A percentile compares a stretch with the other conserved stretches of the same genome.
These are phyloP conservation scores for Yueomyces sinensis DNA, from an alignment of 805 yeast species.

Conservation along the genomic window DNA sequence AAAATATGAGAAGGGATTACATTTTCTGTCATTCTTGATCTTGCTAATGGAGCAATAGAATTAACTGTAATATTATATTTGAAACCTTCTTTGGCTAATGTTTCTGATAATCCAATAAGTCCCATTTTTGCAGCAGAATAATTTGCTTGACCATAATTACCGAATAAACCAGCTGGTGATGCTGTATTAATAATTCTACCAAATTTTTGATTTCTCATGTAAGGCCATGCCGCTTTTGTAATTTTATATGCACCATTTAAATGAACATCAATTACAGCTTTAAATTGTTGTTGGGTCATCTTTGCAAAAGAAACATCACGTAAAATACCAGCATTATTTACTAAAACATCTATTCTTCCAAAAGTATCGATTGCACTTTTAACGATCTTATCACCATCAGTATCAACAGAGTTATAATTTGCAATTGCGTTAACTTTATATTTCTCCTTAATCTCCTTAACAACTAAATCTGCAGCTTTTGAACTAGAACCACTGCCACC, in stretches of 20 bases:
- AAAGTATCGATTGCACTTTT: constrained; percentile 75
- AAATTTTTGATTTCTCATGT: constrained; percentile 67
- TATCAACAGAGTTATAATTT: constrained; percentile 79
- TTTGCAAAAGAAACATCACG: constrained; percentile 80
- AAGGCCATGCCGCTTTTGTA: constrained; percentile 86
- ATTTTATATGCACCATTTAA: constrained; percentile 78
- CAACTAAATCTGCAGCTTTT: constrained; percentile 64
- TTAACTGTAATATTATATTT: constrained; percentile 75
- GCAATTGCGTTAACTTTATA: constrained; percentile 85
- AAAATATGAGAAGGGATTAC: constrained; percentile 77
- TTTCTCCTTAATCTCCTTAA: constrained; percentile 54
- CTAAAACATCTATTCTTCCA: constrained; percentile 78
- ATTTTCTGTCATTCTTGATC: constrained; percentile 91
- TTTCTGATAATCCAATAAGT: constrained; percentile 82
- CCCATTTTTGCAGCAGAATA: constrained; percentile 90
- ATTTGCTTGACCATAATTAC: constrained; percentile 94
- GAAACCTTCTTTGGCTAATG: constrained; percentile 87
- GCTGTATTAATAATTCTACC: constrained; percentile 92
- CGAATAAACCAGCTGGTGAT: constrained; percentile 94
- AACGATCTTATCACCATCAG: constrained; percentile 71
- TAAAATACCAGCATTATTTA: constrained; percentile 92
- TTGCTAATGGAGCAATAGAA: constrained; percentile 88
- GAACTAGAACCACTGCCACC: constrained; percentile 58
- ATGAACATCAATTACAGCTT: constrained; percentile 74
- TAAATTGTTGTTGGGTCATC: constrained; percentile 71